Conservation (phyloP, 306 rosid species). For the Castanospermum australe region DNA sequence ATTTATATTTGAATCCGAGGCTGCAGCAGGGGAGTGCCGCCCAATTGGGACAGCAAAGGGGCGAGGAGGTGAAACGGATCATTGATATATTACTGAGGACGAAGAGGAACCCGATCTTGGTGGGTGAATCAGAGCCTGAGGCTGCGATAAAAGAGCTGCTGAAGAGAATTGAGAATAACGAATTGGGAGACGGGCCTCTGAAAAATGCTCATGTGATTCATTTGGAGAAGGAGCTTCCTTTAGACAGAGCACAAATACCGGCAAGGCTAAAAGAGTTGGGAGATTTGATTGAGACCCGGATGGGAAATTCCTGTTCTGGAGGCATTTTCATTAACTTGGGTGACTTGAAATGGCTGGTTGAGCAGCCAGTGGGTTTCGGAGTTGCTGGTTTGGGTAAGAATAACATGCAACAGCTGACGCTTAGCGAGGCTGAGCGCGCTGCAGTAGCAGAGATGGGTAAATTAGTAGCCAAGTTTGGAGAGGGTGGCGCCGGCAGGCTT, state of each 20-base stretch:
- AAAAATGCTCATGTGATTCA: constrained; percentile 55
- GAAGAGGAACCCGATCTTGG: constrained; percentile 85
- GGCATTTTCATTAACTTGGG: constrained; percentile 81
- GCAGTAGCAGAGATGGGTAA: constrained; percentile 81
- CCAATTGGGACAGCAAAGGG: constrained; percentile 52
- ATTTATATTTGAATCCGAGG: constrained; percentile 77
- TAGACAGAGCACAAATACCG: constrained; percentile 53
- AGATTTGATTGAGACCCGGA: constrained; percentile 57
- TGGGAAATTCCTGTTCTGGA: constrained; percentile 42
- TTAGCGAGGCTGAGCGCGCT: constrained; percentile 70
- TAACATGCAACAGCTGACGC: constrained; percentile 55
- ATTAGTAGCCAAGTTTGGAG: constrained; percentile 61
- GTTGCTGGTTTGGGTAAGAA: constrained; percentile 44
- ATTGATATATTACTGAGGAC: constrained; percentile 60
- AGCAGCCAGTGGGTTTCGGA: constrained; percentile 56
- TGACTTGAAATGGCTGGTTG: constrained; percentile 93
- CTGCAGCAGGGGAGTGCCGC: constrained; percentile 60
- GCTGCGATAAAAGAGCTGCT: constrained; percentile 67
- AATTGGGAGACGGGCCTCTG: constrained; percentile 57
- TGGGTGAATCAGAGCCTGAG: constrained; percentile 91
- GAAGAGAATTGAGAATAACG: constrained; percentile 67
- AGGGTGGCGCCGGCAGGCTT: constrained; percentile 49
- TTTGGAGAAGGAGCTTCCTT: constrained; percentile 74
- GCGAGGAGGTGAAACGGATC: constrained; percentile 68
- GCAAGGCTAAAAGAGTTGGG: constrained; percentile 61